These are phyloP conservation scores for Beauveria scarabaeidicola DNA, from an alignment of 2,329 filamentous ascomycete genomes.

Conservation along the genomic window DNA sequence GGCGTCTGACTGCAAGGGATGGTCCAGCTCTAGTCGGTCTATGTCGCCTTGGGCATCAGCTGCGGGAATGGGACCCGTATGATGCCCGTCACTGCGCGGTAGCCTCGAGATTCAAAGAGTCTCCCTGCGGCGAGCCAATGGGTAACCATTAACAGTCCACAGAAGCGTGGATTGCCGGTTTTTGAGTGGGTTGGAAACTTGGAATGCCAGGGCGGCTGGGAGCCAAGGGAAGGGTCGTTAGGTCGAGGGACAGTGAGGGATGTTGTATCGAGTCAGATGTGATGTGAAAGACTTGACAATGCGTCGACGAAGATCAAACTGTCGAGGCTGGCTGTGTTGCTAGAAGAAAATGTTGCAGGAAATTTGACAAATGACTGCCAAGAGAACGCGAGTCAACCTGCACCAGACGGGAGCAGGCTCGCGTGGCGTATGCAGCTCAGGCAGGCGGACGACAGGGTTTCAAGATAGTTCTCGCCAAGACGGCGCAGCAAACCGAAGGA, in stretches of 20 bases:
- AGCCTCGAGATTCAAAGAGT: background rate
- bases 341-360: background rate
- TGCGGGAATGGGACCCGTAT: background rate
- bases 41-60: background rate
- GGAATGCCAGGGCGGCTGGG: slow-evolving; percentile 1
- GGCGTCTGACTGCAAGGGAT: slow-evolving; percentile 4
- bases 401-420: background rate
- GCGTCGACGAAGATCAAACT: background rate
- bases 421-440: slow-evolving; percentile 5
- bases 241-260: background rate
- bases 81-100: background rate
- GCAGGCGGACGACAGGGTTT: background rate
- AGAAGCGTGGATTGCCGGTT: slow-evolving; percentile 1
- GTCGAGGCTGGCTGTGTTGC: background rate
- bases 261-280: background rate
- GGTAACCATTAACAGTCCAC: background rate
- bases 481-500: background rate
- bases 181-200: background rate
- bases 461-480: background rate
- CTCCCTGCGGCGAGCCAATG: slow-evolving; percentile 3
- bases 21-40: background rate
- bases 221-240: background rate
- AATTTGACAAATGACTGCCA: background rate
- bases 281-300: background rate
- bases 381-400: background rate